These are phyloP conservation scores for Ceratobasidium sp. DNA, from an alignment of 1,284 basidiomycete genomes.

Conservation along the genomic window DNA sequence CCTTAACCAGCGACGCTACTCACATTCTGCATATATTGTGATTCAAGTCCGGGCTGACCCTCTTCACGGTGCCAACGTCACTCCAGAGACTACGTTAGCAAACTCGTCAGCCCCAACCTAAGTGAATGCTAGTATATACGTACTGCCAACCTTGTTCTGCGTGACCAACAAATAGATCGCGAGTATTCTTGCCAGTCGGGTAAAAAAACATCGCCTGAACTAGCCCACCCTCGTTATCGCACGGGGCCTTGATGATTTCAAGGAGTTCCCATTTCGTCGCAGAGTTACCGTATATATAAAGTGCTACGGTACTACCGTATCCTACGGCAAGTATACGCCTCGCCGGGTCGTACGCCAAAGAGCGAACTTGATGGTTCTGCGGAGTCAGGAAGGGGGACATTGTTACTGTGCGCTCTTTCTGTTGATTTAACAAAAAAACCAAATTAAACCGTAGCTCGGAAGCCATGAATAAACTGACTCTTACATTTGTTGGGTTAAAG, in stretches of 20 bases:
- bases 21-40: conserved; percentile 3
- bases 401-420: background rate
- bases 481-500: background rate
- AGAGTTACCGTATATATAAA: background rate
- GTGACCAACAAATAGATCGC: background rate
- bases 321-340: background rate
- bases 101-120: too few species aligned
- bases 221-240: background rate
- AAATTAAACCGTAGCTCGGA: background rate
- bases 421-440: too few species aligned
- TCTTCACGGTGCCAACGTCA: background rate
- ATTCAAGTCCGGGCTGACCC: background rate
- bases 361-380: background rate
- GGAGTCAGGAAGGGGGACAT: background rate
- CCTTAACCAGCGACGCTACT: background rate
- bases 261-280: background rate
- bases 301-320: background rate
- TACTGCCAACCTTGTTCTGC: background rate
- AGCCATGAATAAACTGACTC: background rate
- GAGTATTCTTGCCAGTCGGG: background rate
- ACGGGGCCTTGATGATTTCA: background rate
- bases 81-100: background rate
- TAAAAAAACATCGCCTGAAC: background rate
- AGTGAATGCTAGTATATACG: too few species aligned
- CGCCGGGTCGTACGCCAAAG: background rate